Base-by-base conservation (phyloP, 2,329 filamentous ascomycete species). In the Xenoacremonium recifei region DNA sequence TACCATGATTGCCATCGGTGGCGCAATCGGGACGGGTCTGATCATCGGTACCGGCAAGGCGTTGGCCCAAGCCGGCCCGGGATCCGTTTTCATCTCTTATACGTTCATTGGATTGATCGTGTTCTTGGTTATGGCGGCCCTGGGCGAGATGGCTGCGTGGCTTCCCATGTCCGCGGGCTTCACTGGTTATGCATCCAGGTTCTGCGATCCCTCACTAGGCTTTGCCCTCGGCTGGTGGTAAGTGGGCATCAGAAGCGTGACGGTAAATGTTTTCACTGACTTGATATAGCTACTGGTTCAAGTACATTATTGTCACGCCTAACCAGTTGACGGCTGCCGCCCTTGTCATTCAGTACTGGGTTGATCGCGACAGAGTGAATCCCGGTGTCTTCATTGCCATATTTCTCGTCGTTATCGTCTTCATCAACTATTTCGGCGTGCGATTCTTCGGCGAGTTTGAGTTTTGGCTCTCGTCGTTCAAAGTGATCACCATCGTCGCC, bases 91-190 rank as follows among this genome's bases (percentile, higher is more conserved):
- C 53, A 84, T 89, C 61, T 82, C 82, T 9, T 89, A 89, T 67
- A 73, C 78, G 27, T 63, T 85, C 48, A 77, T 88, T 51, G 85
- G 85, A 51, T 66, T 84, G 35, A 66, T 93, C 45, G 88, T 92
- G 51, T 93, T 83, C 65, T 69, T 89, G 31, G 87, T 93, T 53
- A 90, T 93, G 86, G 83, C 82, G 44, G 84, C 80, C 42, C 79
- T 93, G 4, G 88, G 87, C 49, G 87, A 92, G 65, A 93, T 93
- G 86, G 86, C 87, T 7, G 79, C 87, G 39, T 93, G 86, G 85
- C 66, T 93, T 23, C 88, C 88, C 37, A 74, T 90, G 56, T 79
- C 81, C 40, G 81, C 85, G 60, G 88, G 88, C 53, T 95, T 93
- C 66, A 87, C 87, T 47, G 86, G 86, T 57, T 93, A 91, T 59